Evolutionary conservation across 73 alveolate species (phyloP), one percentile per base, ranked within the genome.

Genomic region (Stentor coeruleus): DNA sequence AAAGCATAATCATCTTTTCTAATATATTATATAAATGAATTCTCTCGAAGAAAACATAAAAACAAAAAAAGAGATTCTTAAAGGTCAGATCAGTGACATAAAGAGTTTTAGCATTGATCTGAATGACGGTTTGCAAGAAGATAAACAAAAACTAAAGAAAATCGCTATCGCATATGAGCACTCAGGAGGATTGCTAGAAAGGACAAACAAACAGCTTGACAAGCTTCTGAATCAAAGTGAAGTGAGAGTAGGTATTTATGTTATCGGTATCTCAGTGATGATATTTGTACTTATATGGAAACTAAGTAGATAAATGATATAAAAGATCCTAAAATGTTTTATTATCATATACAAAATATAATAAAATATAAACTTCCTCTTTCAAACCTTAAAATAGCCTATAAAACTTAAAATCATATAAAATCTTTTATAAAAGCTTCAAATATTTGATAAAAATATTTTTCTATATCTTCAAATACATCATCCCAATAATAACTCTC

Each of bases 191-290:
- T 40, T 66, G 1, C 2, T 66, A 33, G 49, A 66, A 33, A 66
- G 79, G 79, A 66, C 79, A 26, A 66, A 66, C 33, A 20, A 66
- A 33, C 49, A 20, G 33, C 14, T 66, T 20, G 79, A 66, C 33
- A 20, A 66, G 39, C 39, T 66, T 37, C 79, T 66, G 36, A 31
- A 20, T 0, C 79, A 66, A 33, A 66, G 79, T 66, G 79, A 66
- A 33, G 37, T 31, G 14, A 66, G 79, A 40, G 39, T 66, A 15
- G 41, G 49, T 0, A 66, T 66, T 66, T 66, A 66, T 66, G 79
- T 66, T 66, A 40, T 20, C n/a, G 79, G 79, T 20, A 40, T 66
- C 33, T 20, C 49, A 11, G 41, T 66, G n/a, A 66, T 66, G 79
- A 66, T 66, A 20, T 66, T 66, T 66, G 39, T 33, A 28, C 26